Evolutionary conservation across 331 rosid species (phyloP).

Genomic region (Malus hybrid): DNA sequence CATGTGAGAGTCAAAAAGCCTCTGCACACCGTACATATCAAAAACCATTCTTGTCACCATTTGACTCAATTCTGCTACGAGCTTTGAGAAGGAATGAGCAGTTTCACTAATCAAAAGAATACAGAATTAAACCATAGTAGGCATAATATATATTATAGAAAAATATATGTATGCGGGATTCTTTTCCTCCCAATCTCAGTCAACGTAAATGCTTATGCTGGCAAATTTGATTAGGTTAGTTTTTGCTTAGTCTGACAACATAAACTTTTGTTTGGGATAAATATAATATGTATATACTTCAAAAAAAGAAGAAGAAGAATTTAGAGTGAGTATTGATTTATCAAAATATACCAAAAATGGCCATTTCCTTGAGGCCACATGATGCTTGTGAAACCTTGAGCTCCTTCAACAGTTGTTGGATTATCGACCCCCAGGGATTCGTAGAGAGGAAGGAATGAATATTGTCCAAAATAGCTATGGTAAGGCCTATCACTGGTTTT

Average conservation of each 20-base stretch:
- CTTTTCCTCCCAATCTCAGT: no score
- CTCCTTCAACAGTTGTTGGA: constrained; percentile 9
- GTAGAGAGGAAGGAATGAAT: constrained; percentile 12
- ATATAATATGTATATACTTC: no score
- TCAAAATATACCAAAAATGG: background rate
- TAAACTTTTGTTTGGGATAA: no score
- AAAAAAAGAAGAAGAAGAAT: no score
- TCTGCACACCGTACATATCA: constrained; percentile 20
- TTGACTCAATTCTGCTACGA: constrained; percentile 1
- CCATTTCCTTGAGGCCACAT: constrained; percentile 24
- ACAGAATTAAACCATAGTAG: background rate
- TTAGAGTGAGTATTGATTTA: no score
- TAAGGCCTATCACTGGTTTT: background rate
- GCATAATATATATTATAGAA: background rate
- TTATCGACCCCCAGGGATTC: background rate
- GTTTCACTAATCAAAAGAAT: constrained; percentile 3
- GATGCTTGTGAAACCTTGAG: constrained; percentile 9
- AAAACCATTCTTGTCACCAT: constrained; percentile 22
- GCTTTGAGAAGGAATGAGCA: constrained; percentile 5
- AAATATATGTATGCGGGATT: background rate
- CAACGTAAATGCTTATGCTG: no score
- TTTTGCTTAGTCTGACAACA: background rate
- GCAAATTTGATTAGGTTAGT: background rate
- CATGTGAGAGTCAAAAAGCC: constrained; percentile 1
- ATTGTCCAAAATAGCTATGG: constrained; percentile 4